Evolutionary conservation across 148 eudicot genomes (phyloP), one percentile per base, ranked within the genome.

Genomic region (Spergularia bocconei): DNA sequence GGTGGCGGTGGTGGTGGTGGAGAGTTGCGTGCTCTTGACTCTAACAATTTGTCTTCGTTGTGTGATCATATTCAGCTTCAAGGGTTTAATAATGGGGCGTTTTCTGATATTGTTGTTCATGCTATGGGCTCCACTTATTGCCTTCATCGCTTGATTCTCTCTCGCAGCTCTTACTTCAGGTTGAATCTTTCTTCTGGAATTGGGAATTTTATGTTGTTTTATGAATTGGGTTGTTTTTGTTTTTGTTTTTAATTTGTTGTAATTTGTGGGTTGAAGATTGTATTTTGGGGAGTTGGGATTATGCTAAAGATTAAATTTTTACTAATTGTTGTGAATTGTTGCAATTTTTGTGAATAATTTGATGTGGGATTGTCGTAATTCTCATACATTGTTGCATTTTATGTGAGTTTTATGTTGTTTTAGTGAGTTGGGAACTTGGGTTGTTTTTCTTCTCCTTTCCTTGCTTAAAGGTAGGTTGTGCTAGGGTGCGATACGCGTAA

Each of bases 131-230:
- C 90, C 51, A 76, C 94, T 50, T 96, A 92, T 69, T 90, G 65
- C 62, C 98, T 96, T 25, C 99, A 96, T 80, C 99, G 99, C 69
- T 88, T 96, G 53, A 82, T 96, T 74, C 86, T 96, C 63, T 96
- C 99, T 74, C 93, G 99, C 16, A 96, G 98, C 74, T 92, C 99
- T 70, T 96, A 89, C 75, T 96, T 96, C 84, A 88, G 99, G 99
- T 91, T 9, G 48, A 54, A 4, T 25, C 15, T 23, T 8, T 11
- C 6, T 29, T 76, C 59, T 67, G 19, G 19, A 19, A 47, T 50
- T 4, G 6, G 48, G 48, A 6, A 44, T 7, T 56, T 61, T 29
- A 21, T 17, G 55, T 39, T 64, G 21, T 12, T 39, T 57, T 25
- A 15, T 33, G 69, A 53, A 10, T 15, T 20, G 6, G 56, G 13